Base-by-base conservation (phyloP, 176 grass and related monocot genomes). In the Oryza glumipatula region DNA sequence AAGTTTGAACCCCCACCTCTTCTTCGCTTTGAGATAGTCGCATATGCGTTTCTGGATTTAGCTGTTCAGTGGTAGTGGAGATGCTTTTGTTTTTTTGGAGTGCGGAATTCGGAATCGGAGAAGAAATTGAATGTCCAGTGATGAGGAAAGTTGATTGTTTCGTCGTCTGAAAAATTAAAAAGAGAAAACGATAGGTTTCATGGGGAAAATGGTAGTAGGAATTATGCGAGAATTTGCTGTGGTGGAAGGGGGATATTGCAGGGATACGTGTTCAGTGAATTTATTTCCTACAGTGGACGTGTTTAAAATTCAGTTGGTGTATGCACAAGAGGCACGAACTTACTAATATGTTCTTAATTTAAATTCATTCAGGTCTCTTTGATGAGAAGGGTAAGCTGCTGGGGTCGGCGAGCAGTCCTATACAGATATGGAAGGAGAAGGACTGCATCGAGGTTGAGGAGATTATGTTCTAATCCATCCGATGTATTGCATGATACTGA, bases 391-490 rank as follows among this genome's bases (percentile, higher is more conserved):
- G 96, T 70, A 95, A 85, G 46, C 65, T 98, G 68, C 81, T 98
- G 71, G 93, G 93, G 28, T 90, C 88, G 0, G 87, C 91, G 10
- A 98, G 91, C 77, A 98, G 93, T 68, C 83, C 93, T n/a, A 98
- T 98, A 89, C 96, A 94, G 88, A 98, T 98, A 84, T 98, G 96
- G 96, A 98, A 98, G 87, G 96, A 98, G 77, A 86, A 73, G 76
- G 87, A 90, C 44, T 98, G 93, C 78, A 94, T 98, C 36, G 96
- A 98, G 93, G 96, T 98, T 84, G 49, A 72, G 9, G 80, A 52
- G 7, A 22, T 83, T 39, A 68, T 87, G 64, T 33, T 68, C 13
- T 44, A 71, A 68, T 28, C 36, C 2, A 43, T 86, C 39, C n/a
- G 65, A 30, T 22, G 9, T 43, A 64, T 36, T 72, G 23, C 58